Conservation (phyloP, 2,329 filamentous ascomycete genomes). For the Calonectria pseudoreteaudii region DNA sequence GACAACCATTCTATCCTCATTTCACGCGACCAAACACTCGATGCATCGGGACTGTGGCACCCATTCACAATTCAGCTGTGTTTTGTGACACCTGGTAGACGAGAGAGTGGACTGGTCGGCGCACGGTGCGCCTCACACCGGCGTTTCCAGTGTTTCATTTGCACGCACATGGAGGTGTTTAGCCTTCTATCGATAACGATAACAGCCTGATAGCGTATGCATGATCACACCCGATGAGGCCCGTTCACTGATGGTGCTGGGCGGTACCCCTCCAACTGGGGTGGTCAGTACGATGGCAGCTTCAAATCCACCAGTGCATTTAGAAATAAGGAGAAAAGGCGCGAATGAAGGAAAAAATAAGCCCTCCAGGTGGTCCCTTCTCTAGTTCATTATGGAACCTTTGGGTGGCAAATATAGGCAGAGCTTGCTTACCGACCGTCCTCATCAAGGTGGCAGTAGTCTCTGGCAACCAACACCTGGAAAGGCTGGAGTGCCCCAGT, state of each 20-base stretch:
- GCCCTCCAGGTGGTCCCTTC: background rate
- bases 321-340: background rate
- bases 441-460: background rate
- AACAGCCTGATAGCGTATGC: background rate
- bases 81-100: background rate
- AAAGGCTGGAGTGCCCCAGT: slow-evolving; percentile 9
- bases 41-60: background rate
- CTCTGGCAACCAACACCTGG: background rate
- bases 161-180: background rate
- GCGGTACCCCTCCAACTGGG: background rate
- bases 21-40: background rate
- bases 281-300: background rate
- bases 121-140: background rate
- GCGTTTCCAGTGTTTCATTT: background rate
- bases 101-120: background rate
- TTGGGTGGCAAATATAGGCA: background rate
- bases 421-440: background rate
- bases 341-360: background rate
- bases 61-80: background rate
- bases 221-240: background rate
- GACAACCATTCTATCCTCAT: background rate
- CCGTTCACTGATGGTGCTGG: background rate
- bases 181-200: background rate
- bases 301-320: background rate
- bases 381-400: background rate